phyloP scores from a whole-genome alignment of 352 stramenopile species.

The Phytophthora sojae region DNA sequence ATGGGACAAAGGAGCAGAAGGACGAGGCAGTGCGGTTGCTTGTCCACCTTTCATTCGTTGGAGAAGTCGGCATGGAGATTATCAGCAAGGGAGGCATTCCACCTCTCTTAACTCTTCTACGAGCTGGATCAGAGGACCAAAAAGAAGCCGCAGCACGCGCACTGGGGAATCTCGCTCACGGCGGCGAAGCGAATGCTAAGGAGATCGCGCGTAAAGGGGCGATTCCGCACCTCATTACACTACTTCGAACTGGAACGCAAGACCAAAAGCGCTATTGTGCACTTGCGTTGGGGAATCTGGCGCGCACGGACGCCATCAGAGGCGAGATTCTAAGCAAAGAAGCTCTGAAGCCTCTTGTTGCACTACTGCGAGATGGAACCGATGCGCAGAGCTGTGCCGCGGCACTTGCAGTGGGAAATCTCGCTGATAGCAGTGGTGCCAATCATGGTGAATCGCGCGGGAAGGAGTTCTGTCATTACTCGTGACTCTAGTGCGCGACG shows the following conservation, averaged over 20 bases:
- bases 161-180: neutral
- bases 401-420: neutral
- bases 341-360: neutral
- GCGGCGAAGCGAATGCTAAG: neutral
- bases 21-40: neutral
- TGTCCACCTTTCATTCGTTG: neutral
- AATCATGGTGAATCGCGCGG: neutral
- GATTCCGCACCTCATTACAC: neutral
- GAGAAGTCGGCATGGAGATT: neutral
- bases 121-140: neutral
- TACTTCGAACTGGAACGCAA: constrained; percentile 9
- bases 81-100: neutral
- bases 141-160: neutral
- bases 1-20: neutral
- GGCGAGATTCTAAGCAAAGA: neutral
- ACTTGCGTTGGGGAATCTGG: constrained; percentile 1
- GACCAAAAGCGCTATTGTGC: neutral
- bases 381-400: neutral
- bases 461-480: neutral
- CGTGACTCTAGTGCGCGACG: neutral
- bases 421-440: neutral
- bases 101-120: neutral
- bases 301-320: neutral
- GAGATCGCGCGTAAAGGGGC: neutral
- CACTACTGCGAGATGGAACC: neutral